A percentile compares a stretch with the other conserved stretches of the same genome.
Conservation (phyloP, 2,329 filamentous ascomycete species). For the Cadophora luteo-olivacea region DNA sequence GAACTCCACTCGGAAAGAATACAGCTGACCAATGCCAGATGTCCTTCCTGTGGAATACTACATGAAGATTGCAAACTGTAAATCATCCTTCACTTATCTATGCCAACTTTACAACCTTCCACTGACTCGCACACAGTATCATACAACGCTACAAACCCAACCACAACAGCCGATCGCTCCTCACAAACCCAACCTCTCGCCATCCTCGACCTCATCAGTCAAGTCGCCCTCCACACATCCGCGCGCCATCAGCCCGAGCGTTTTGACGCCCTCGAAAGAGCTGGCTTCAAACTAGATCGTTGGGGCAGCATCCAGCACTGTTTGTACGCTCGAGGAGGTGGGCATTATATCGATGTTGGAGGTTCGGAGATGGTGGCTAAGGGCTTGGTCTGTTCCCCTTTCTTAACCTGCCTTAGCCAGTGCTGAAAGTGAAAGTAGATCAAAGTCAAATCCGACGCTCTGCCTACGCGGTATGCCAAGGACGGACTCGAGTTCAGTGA, state of each 20-base stretch:
- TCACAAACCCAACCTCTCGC: conserved; percentile 21
- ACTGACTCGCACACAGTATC: not conserved
- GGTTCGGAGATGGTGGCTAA: conserved; percentile 56
- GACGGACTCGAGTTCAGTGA: conserved; percentile 48
- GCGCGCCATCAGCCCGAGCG: conserved; percentile 34
- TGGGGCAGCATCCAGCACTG: conserved; percentile 63
- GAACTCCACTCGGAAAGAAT: not conserved
- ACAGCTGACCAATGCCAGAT: conserved; percentile 46
- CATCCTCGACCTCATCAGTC: conserved; percentile 13
- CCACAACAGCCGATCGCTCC: conserved; percentile 22
- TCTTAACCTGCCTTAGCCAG: not conserved
- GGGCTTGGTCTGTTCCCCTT: conserved; percentile 53
- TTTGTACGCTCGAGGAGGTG: conserved; percentile 60
- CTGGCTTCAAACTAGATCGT: conserved; percentile 62
- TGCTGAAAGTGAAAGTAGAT: conserved; percentile 25
- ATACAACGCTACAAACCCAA: conserved; percentile 29
- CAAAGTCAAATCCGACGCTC: conserved; percentile 32
- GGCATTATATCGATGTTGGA: conserved; percentile 64
- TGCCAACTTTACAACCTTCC: not conserved
- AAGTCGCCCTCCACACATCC: conserved; percentile 9
- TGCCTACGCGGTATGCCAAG: conserved; percentile 18
- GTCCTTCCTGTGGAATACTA: conserved; percentile 57
- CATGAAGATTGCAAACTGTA: conserved; percentile 44
- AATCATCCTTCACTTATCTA: not conserved
- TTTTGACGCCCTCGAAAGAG: conserved; percentile 57